Percentiles rank a stretch among this genome's conserved stretches.
Conservation (phyloP, 257 asterid genomes). For the Ocimum tenuiflorum region DNA sequence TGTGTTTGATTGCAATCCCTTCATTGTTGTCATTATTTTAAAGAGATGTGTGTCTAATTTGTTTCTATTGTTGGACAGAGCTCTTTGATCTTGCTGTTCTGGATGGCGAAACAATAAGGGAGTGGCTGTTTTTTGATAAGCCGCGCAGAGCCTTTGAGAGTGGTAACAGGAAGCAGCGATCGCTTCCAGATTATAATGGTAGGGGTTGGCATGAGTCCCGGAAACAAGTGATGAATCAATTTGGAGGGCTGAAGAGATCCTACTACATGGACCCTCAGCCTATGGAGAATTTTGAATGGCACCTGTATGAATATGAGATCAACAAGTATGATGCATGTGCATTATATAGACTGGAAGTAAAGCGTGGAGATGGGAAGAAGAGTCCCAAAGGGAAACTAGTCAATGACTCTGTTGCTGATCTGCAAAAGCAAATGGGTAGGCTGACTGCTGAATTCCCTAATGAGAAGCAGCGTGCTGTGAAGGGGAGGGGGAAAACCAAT, state of each 20-base stretch:
- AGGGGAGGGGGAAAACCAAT: slow-evolving; percentile 42
- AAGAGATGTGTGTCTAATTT: slow-evolving; percentile 7
- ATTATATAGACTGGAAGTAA: slow-evolving; percentile 78
- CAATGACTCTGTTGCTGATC: slow-evolving; percentile 67
- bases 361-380: slow-evolving; percentile 67
- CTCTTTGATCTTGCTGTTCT: slow-evolving; percentile 67
- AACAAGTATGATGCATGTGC: slow-evolving; percentile 64
- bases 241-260: slow-evolving; percentile 88
- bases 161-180: slow-evolving; percentile 91
- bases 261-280: slow-evolving; percentile 99
- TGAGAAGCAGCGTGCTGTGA: slow-evolving; percentile 39
- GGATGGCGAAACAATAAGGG: slow-evolving; percentile 85
- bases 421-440: slow-evolving; percentile 87
- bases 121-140: slow-evolving; percentile 96
- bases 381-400: slow-evolving; percentile 66
- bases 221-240: slow-evolving; percentile 79
- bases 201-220: slow-evolving; percentile 99
- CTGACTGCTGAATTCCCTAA: slow-evolving; percentile 69
- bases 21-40: not conserved
- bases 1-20: not conserved
- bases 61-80: slow-evolving; percentile 40
- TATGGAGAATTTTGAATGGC: slow-evolving; percentile 77
- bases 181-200: slow-evolving; percentile 88
- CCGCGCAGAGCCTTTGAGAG: slow-evolving; percentile 98
- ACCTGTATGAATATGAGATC: slow-evolving; percentile 80